A percentile compares a stretch with the other conserved stretches of the same genome.
These are phyloP conservation scores for Phlyctochytrium arcticum DNA, from an alignment of 192 early-diverging fungal genomes.

Conservation along the genomic window DNA sequence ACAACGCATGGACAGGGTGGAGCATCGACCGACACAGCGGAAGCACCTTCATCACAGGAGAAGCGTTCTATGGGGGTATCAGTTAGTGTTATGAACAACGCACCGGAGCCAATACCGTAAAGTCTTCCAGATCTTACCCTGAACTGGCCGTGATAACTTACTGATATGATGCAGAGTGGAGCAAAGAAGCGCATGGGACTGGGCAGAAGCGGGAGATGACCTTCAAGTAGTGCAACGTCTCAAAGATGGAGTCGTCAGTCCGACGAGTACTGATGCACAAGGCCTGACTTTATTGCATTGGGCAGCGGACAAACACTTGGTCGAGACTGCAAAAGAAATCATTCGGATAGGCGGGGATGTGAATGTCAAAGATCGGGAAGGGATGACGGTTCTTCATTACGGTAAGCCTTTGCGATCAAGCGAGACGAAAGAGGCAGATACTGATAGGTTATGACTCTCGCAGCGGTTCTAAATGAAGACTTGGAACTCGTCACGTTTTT, in stretches of 20 bases:
- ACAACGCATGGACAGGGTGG: neutral
- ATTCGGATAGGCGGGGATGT: constrained; percentile 4
- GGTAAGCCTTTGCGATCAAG: too few species aligned
- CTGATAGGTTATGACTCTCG: too few species aligned
- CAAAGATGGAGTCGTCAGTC: too few species aligned
- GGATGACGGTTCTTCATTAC: constrained; percentile 36
- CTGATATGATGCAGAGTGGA: constrained; percentile 19
- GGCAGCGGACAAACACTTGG: constrained; percentile 30
- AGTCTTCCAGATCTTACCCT: neutral
- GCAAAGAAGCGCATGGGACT: constrained; percentile 29
- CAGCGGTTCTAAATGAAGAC: too few species aligned
- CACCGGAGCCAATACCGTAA: constrained; percentile 3
- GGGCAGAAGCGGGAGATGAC: constrained; percentile 31
- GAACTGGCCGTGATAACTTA: neutral
- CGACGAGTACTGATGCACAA: constrained; percentile 19
- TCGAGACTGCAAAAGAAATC: constrained; percentile 11
- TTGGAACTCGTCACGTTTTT: constrained; percentile 15
- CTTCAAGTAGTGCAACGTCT: too few species aligned
- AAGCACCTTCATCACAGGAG: neutral
- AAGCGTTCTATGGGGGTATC: constrained; percentile 8
- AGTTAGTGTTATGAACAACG: constrained; percentile 20
- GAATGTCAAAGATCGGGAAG: constrained; percentile 23
- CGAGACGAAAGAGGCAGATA: too few species aligned
- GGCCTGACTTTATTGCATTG: constrained; percentile 38
- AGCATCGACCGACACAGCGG: neutral